Percentiles rank a stretch among this genome's conserved stretches.
phyloP scores from a whole-genome alignment of 2,329 filamentous ascomycete species.

The Arthroderma sp. region DNA sequence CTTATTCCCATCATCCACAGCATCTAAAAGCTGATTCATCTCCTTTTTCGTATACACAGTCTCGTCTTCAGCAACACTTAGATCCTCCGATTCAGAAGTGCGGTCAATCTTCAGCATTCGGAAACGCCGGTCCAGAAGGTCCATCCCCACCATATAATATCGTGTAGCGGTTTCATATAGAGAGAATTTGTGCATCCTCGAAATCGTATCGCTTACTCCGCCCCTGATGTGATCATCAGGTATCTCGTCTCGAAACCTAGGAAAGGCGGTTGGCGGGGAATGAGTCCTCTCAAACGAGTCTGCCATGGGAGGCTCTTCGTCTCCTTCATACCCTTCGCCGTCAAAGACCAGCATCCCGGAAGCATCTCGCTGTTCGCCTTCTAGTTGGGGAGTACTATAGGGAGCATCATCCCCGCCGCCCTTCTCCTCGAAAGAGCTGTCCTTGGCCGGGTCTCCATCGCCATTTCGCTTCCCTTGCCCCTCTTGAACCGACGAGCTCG shows the following conservation, averaged over 20 bases:
- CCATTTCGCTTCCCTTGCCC: too few relatives aligned
- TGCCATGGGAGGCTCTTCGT: slow-evolving; percentile 32
- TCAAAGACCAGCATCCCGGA: slow-evolving; percentile 20
- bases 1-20: slow-evolving; percentile 91
- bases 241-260: slow-evolving; percentile 23
- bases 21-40: slow-evolving; percentile 83
- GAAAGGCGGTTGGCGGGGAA: slow-evolving; percentile 25
- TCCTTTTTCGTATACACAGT: slow-evolving; percentile 86
- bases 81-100: slow-evolving; percentile 62
- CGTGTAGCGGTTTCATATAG: slow-evolving; percentile 87
- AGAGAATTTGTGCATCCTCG: slow-evolving; percentile 87
- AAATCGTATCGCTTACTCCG: slow-evolving; percentile 28
- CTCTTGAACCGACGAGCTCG: too few relatives aligned
- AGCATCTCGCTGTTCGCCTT: slow-evolving; percentile 21
- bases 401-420: background rate
- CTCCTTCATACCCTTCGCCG: slow-evolving; percentile 25
- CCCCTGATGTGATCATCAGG: slow-evolving; percentile 14
- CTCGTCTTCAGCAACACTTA: slow-evolving; percentile 84
- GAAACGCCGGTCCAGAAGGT: slow-evolving; percentile 77
- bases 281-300: slow-evolving; percentile 32
- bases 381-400: slow-evolving; percentile 9
- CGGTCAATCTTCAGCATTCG: slow-evolving; percentile 91
- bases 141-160: slow-evolving; percentile 89
- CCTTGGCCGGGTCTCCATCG: background rate
- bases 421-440: background rate